Base-by-base conservation (phyloP, 331 rosid genomes). In the Stylosanthes scabra region DNA sequence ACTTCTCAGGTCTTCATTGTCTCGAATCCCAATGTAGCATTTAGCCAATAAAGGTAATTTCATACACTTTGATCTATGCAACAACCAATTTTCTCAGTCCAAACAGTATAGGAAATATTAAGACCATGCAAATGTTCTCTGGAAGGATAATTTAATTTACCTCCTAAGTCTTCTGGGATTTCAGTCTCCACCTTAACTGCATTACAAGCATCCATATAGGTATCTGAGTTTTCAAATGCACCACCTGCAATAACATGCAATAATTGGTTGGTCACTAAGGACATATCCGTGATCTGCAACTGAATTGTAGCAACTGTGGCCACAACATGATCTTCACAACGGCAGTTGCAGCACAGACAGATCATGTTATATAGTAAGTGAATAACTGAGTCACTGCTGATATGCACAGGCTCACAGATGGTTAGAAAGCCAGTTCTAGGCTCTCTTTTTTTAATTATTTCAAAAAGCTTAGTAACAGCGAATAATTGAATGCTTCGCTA, bases 131-230 rank as follows among this genome's bases (percentile, higher is more conserved):
- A 70, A 73, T 50, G 28, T 50, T 77, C 39, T 28, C 37, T 8
- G 28, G 41, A 83, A 58, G 12, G 57, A 27, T 9, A 60, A 60
- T 66, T 51, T 68, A 56, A 61, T 16, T 70, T 70, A 78, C 86
- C 83, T 81, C 63, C 84, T 0, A 70, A 50, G 31, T 42, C 77
- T 31, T 66, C 77, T 40, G 66, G 47, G 64, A 71, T 67, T 78
- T 81, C 86, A 34, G 5, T 74, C 68, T 58, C 57, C 65, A 70
- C 74, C 66, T 56, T 41, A 41, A 40, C 15, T 29, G 29, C 25
- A 8, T 74, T 2, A 66, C 47, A 62, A 31, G 28, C 75, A 78
- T 25, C 74, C 45, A 60, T 50, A 4, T 64, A 68, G 13, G 65
- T 9, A 42, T 78, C n/a, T 50, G 74, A 59, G 41, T 37, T 47